phyloP scores from a whole-genome alignment of 805 yeast species.

The Ogataea wickerhamii region DNA sequence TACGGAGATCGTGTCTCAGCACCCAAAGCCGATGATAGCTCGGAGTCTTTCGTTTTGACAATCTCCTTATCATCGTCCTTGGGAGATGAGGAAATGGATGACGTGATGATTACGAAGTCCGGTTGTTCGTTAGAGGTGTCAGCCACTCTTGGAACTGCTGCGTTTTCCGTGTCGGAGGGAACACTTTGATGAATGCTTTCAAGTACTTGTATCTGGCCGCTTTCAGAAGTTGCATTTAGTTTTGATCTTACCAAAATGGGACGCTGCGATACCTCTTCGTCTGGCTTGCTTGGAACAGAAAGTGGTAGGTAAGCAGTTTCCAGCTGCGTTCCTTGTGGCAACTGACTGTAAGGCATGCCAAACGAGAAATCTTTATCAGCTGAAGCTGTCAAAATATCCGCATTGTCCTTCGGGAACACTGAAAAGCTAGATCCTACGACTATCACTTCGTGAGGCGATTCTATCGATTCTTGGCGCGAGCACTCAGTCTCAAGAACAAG shows the following conservation, averaged over 20 bases:
- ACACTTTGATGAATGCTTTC: conserved; percentile 17
- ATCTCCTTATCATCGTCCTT: not conserved
- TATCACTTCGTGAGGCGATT: not conserved
- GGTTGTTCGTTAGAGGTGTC: conserved; percentile 18
- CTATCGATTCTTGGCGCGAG: not conserved
- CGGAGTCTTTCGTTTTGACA: not conserved
- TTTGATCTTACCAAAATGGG: not conserved
- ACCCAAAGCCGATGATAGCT: not conserved
- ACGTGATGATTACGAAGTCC: not conserved
- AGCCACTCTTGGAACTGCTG: conserved; percentile 15
- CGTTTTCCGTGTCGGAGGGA: not conserved
- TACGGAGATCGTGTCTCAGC: too few relatives aligned
- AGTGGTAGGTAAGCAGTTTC: conserved; percentile 17
- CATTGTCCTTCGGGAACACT: conserved; percentile 6
- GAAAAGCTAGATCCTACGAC: conserved; percentile 10
- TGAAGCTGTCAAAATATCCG: conserved; percentile 1
- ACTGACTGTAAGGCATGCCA: conserved; percentile 1
- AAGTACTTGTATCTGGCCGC: conserved; percentile 20
- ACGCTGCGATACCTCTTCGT: not conserved
- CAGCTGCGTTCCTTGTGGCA: conserved; percentile 13
- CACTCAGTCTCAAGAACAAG: not conserved
- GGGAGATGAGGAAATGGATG: not conserved
- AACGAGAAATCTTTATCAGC: not conserved
- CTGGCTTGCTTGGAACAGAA: conserved; percentile 4
- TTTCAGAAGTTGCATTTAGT: not conserved